phyloP scores from a whole-genome alignment of 148 eudicot genomes.

The Nepenthes gracilis region DNA sequence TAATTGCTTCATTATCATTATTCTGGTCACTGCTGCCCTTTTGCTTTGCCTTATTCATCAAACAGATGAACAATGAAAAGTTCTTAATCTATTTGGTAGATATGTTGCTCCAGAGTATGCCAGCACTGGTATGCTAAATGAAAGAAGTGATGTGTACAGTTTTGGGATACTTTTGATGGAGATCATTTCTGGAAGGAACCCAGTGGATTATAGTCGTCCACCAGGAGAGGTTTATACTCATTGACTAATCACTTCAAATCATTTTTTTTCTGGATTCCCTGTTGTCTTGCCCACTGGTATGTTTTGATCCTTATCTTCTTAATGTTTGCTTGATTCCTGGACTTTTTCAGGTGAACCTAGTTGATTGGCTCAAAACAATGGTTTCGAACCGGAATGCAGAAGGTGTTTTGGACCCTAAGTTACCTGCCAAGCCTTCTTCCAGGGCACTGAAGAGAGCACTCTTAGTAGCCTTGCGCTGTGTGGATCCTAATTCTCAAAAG shows the following conservation, averaged over 20 bases:
- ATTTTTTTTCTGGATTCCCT: neutral
- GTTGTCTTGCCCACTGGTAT: neutral
- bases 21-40: neutral
- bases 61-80: neutral
- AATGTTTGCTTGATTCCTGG: neutral
- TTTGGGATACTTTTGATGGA: conserved; percentile 74
- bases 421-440: conserved; percentile 44
- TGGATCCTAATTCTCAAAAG: conserved; percentile 55
- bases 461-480: conserved; percentile 57
- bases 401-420: conserved; percentile 61
- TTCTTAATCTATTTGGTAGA: conserved; percentile 17
- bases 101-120: conserved; percentile 85
- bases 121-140: conserved; percentile 71
- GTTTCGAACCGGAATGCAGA: conserved; percentile 47
- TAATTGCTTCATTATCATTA: neutral
- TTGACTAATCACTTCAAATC: neutral
- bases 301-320: neutral
- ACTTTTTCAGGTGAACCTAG: conserved; percentile 46
- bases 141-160: conserved; percentile 69
- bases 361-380: conserved; percentile 69
- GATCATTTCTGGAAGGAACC: conserved; percentile 55
- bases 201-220: conserved; percentile 57
- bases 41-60: neutral
- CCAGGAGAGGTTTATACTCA: conserved; percentile 41
- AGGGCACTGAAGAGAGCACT: conserved; percentile 46